phyloP scores from a whole-genome alignment of 257 asterid species.

The Knoxia roxburghii region DNA sequence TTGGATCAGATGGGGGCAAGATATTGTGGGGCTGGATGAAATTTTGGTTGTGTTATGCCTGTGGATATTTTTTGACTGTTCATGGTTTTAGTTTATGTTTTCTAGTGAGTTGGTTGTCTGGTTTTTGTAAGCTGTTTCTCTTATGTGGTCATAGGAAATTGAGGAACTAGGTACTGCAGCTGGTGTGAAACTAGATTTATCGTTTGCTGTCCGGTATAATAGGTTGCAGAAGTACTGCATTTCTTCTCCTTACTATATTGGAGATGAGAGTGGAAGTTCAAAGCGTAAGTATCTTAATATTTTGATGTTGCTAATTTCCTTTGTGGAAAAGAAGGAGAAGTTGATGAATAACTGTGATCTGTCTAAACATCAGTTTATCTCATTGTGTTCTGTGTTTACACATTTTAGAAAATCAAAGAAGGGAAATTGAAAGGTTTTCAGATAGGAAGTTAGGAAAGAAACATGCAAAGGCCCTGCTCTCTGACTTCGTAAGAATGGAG shows the following conservation, averaged over 20 bases:
- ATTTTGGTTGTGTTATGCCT: neutral
- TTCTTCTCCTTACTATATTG: slow-evolving; percentile 50
- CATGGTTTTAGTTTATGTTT: neutral
- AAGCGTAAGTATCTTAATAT: slow-evolving; percentile 29
- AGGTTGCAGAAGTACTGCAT: slow-evolving; percentile 36
- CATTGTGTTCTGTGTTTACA: slow-evolving; percentile 5
- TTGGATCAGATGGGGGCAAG: neutral
- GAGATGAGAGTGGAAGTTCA: slow-evolving; percentile 29
- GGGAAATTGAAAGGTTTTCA: slow-evolving; percentile 54
- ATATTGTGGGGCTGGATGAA: neutral
- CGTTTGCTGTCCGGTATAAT: slow-evolving; percentile 31
- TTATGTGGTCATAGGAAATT: slow-evolving; percentile 35
- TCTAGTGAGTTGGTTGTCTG: neutral
- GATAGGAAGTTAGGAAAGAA: slow-evolving; percentile 28
- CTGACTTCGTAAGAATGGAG: slow-evolving; percentile 41
- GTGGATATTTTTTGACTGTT: no score
- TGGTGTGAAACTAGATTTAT: slow-evolving; percentile 15
- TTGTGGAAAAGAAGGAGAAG: neutral
- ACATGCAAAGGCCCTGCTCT: slow-evolving; percentile 35
- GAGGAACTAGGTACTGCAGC: slow-evolving; percentile 42
- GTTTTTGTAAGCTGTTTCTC: neutral
- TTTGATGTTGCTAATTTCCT: neutral
- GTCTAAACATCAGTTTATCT: neutral
- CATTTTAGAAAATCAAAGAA: slow-evolving; percentile 35
- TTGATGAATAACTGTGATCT: neutral